Percentiles rank a stretch among this genome's conserved stretches.
Evolutionary conservation across 2,329 filamentous ascomycete genomes (phyloP).

Genomic region (Nemania sp.): DNA sequence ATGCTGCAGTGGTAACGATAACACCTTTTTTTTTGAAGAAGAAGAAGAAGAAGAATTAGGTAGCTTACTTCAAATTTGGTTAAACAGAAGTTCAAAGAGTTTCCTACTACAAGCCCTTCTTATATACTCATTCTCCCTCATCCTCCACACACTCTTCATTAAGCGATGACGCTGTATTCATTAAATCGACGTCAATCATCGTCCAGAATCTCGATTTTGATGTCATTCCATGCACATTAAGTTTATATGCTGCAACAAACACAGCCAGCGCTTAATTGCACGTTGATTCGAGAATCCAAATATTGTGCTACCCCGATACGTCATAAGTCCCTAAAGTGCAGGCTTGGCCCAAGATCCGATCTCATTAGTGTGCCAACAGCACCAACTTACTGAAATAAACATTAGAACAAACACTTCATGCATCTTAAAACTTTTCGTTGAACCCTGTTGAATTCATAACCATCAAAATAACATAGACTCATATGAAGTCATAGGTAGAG

Average conservation of each 20-base stretch:
- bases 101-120: background rate
- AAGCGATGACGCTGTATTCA: conserved; percentile 7
- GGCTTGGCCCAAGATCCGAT: background rate
- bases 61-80: no score
- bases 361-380: background rate
- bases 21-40: background rate
- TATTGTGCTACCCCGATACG: background rate
- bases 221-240: conserved; percentile 29
- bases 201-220: conserved; percentile 35
- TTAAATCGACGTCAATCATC: conserved; percentile 11
- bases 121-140: conserved; percentile 1
- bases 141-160: background rate
- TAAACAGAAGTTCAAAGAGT: background rate
- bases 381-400: background rate
- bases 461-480: no score
- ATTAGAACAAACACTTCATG: background rate
- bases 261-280: background rate
- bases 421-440: background rate
- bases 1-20: background rate
- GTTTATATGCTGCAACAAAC: background rate
- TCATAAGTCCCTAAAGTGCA: background rate
- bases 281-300: background rate
- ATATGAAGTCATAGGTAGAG: no score
- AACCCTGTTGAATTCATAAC: background rate
- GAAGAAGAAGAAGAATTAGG: no score